Evolutionary conservation across 2,329 filamentous ascomycete species (phyloP).

Genomic region (Neodidymelliopsis sp.): DNA sequence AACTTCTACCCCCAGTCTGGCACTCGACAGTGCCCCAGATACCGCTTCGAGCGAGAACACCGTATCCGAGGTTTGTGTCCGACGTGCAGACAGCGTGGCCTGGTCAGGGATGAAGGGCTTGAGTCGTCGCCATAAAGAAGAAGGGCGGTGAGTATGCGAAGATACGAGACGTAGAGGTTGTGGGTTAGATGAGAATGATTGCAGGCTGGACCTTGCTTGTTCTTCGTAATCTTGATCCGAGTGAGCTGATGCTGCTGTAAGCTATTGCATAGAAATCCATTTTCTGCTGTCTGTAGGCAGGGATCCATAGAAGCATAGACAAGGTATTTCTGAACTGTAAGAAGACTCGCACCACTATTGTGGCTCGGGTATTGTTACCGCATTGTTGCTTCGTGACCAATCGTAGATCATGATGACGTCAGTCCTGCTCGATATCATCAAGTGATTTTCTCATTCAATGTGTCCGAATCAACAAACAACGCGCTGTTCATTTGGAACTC

Average conservation of each 20-base stretch:
- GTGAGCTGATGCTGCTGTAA: no score
- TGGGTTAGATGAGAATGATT: no score
- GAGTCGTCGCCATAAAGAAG: not conserved
- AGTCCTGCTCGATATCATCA: constrained; percentile 2
- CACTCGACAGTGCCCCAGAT: not conserved
- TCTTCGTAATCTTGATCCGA: no score
- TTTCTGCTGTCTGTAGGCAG: no score
- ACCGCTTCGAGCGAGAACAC: not conserved
- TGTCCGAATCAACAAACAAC: not conserved
- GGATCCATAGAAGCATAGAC: no score
- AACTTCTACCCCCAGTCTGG: not conserved
- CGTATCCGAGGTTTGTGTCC: not conserved
- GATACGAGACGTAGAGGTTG: no score
- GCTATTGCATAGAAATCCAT: no score
- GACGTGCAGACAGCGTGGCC: not conserved
- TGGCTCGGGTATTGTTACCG: not conserved
- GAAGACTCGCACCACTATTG: not conserved
- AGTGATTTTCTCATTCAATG: constrained; percentile 1
- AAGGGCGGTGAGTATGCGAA: no score
- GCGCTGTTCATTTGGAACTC: not conserved
- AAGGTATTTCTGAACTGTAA: no score
- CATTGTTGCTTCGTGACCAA: not conserved
- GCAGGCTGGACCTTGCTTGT: no score
- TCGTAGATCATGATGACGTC: constrained; percentile 22
- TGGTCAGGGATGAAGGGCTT: not conserved